phyloP scores from a whole-genome alignment of 1,284 basidiomycete genomes.

The Peniophora sp. region DNA sequence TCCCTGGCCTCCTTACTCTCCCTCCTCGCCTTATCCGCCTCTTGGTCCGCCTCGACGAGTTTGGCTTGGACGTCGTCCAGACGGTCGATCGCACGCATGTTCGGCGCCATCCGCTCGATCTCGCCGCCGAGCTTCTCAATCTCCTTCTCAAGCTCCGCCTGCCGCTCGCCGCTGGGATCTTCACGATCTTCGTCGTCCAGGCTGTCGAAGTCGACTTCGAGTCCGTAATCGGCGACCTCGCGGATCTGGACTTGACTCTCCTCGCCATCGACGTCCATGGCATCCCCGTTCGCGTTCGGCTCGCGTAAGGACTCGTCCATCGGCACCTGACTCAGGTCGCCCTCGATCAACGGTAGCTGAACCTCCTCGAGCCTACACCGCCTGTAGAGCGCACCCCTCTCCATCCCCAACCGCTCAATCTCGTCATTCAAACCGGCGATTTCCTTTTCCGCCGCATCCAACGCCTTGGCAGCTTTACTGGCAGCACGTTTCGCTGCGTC shows the following conservation, averaged over 20 bases:
- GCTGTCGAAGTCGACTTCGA: conserved; percentile 81
- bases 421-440: conserved; percentile 87
- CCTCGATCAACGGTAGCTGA: conserved; percentile 69
- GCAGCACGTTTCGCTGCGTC: conserved; percentile 74
- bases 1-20: conserved; percentile 87
- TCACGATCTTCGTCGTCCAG: conserved; percentile 82
- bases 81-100: conserved; percentile 91
- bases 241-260: conserved; percentile 73
- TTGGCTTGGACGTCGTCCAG: conserved; percentile 89
- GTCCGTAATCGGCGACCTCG: conserved; percentile 75
- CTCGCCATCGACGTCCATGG: conserved; percentile 83
- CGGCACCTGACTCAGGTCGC: conserved; percentile 80
- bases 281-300: conserved; percentile 44
- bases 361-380: conserved; percentile 94
- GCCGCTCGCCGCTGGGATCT: conserved; percentile 57
- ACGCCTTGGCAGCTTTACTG: conserved; percentile 59
- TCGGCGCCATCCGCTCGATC: conserved; percentile 92
- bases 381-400: conserved; percentile 83
- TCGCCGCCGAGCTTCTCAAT: conserved; percentile 72
- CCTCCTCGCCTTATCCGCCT: conserved; percentile 72
- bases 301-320: conserved; percentile 62
- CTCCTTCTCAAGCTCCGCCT: conserved; percentile 71
- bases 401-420: conserved; percentile 84
- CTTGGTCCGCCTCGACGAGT: conserved; percentile 64
- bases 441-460: conserved; percentile 88